Evolutionary conservation across 768 basidiomycete species (phyloP).

Genomic region (Leccinum pellstonianum): DNA sequence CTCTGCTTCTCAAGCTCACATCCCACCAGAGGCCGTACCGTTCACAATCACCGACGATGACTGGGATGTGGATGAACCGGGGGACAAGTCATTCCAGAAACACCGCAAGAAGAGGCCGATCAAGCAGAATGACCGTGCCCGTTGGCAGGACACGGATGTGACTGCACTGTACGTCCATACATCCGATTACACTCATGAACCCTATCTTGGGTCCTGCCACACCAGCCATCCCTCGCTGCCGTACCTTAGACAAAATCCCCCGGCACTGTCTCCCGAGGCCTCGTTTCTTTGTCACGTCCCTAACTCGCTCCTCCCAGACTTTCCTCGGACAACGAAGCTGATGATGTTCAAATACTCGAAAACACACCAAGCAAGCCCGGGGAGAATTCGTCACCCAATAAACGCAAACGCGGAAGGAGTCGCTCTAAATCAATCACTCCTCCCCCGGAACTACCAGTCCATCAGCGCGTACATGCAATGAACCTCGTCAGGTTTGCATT

Average conservation of each 20-base stretch:
- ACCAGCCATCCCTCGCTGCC: background rate
- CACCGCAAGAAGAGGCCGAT: conserved; percentile 41
- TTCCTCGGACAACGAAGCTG: conserved; percentile 46
- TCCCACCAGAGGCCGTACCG: conserved; percentile 24
- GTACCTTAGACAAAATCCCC: background rate
- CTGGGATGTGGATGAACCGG: conserved; percentile 19
- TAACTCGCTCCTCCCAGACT: conserved; percentile 28
- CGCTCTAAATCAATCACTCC: conserved; percentile 76
- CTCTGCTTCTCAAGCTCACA: conserved; percentile 4
- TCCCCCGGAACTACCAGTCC: conserved; percentile 58
- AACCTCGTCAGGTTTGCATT: conserved; percentile 56
- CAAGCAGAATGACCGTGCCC: conserved; percentile 31
- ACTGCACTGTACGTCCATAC: conserved; percentile 40
- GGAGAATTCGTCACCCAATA: conserved; percentile 31
- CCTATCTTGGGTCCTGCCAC: background rate
- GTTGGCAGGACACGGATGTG: conserved; percentile 44
- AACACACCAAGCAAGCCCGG: conserved; percentile 22
- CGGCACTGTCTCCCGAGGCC: conserved; percentile 12
- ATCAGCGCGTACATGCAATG: conserved; percentile 55
- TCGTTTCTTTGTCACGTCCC: conserved; percentile 8
- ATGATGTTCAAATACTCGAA: conserved; percentile 43
- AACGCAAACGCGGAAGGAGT: conserved; percentile 50
- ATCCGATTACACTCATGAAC: background rate
- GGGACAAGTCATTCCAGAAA: conserved; percentile 29
- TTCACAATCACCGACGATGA: conserved; percentile 23